Evolutionary conservation across 208 protist species (phyloP).

Genomic region (Acanthamoeba castellanii): DNA sequence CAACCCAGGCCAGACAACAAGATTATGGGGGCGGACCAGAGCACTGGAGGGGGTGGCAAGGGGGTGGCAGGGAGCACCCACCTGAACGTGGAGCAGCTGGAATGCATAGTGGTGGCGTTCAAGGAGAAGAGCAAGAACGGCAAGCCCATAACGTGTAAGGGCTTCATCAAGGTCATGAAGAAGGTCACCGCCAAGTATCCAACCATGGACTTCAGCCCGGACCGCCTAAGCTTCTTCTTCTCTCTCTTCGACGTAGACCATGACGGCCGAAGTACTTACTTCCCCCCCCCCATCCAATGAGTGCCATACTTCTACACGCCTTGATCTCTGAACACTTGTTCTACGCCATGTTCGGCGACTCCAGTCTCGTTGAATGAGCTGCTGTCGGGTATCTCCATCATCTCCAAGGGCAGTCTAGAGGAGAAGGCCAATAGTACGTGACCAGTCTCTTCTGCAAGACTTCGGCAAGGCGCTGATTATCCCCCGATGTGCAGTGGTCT

Average conservation of each 20-base stretch:
- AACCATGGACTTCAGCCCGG: not conserved
- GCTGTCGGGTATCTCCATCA: not conserved
- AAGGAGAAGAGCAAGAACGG: not conserved
- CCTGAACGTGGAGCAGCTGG: too few species aligned
- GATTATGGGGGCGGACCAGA: too few species aligned
- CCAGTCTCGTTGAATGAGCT: constrained; percentile 2
- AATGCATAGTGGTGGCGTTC: too few species aligned
- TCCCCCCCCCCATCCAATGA: too few species aligned
- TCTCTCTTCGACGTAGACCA: not conserved
- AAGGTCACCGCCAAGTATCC: not conserved
- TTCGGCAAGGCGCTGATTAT: not conserved
- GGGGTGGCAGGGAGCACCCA: too few species aligned
- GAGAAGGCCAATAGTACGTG: not conserved
- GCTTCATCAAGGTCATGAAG: not conserved
- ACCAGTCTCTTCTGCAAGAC: not conserved
- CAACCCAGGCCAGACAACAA: too few species aligned
- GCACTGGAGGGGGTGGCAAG: too few species aligned
- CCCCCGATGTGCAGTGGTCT: not conserved
- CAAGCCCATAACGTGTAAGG: not conserved
- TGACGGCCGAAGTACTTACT: not conserved
- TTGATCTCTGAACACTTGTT: too few species aligned
- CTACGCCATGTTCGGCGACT: too few species aligned
- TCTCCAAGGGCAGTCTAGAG: not conserved
- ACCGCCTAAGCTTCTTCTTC: not conserved
- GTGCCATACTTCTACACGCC: too few species aligned